Base-by-base conservation (phyloP, 176 grass and related monocot genomes). In the Chloris gayana region DNA sequence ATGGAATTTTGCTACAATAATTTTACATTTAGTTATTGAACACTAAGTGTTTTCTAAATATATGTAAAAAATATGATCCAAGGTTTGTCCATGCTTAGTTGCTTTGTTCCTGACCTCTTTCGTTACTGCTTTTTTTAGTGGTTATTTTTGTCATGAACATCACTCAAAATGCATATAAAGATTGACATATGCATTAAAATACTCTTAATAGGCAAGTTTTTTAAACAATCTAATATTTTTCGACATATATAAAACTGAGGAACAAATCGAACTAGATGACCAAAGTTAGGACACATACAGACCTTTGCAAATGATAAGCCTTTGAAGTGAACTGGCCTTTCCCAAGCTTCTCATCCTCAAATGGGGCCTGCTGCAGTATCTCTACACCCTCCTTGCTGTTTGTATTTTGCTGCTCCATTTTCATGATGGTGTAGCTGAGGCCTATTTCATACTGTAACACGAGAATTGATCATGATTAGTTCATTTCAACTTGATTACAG, bases 391-490 rank as follows among this genome's bases (percentile, higher is more conserved):
- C 92, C 84, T 91, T 86, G 63, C 86, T 89, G 17, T 72, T 93
- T 27, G 92, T 95, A 58, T 99, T 99, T 76, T 95, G 92, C 83
- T 91, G 81, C 84, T 99, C 92, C 96, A 99, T 99, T 58, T 91
- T 99, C 72, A 99, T 86, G 76, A 88, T 70, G 66, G 96, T 95
- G 82, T 99, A 95, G 75, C 88, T 84, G 45, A 93, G 34, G 67
- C 90, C 90, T 61, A 91, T 77, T 83, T 93, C 96, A 74, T 91
- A 99, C 96, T 99, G 79, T 37, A 68, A 62, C 33, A 78, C 61
- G 49, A 42, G 1, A 64, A 67, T 70, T 17, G 0, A 67, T 53
- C 38, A 53, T 57, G 5, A 1, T 77, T 24, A 38, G 39, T 44
- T 32, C 34, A 86, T 51, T 31, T 61, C 33, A 83, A 70, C 6